Evolutionary conservation across 192 early-diverging fungal species (phyloP), one percentile per base, ranked within the genome.

Genomic region (Podila epicladia): DNA sequence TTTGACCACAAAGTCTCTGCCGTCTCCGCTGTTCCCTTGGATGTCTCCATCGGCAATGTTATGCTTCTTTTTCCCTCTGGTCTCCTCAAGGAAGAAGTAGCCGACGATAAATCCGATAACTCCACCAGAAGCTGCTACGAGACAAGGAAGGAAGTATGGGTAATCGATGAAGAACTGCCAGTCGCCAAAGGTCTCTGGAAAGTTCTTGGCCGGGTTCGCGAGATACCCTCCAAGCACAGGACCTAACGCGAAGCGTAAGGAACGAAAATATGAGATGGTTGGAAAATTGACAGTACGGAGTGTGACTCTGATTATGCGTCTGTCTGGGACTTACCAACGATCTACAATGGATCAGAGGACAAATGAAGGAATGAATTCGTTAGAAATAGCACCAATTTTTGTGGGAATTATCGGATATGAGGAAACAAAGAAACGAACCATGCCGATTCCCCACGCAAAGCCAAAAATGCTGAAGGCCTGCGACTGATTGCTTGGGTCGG

Each of bases 71-170:
- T 35, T 55, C 17, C 69, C 65, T 28, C 77, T 75, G 7, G 94
- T 90, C 64, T 94, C 92, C 28, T 93, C 83, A 20, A 95, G 69
- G 60, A 82, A 89, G 69, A 90, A 85, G 26, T 84, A 82, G 1
- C 92, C 94, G 29, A 93, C 67, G 0, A 91, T 59, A 32, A 93
- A 87, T 7, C 94, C 93, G 61, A 91, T 64, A 4, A 92, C 31
- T 31, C 91, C 89, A 8, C 93, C 82, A 20, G 85, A 55, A 5
- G 91, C 85, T 19, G 90, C 90, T 12, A 93, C 78, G 32, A 92
- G 67, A 64, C 97, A 97, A 8, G 97, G 97, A 5, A 98, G 88
- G 60, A 95, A 87, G 66, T 96, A 98, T 0, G 96, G 96, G 64
- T 90, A 93, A 2, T 71, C 35, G 31, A 73, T 82, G 31, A 96